Percentiles rank a stretch among this genome's conserved stretches.
These are phyloP conservation scores for Micromonas pusilla DNA, from an alignment of 139 green algal species.

Conservation along the genomic window DNA sequence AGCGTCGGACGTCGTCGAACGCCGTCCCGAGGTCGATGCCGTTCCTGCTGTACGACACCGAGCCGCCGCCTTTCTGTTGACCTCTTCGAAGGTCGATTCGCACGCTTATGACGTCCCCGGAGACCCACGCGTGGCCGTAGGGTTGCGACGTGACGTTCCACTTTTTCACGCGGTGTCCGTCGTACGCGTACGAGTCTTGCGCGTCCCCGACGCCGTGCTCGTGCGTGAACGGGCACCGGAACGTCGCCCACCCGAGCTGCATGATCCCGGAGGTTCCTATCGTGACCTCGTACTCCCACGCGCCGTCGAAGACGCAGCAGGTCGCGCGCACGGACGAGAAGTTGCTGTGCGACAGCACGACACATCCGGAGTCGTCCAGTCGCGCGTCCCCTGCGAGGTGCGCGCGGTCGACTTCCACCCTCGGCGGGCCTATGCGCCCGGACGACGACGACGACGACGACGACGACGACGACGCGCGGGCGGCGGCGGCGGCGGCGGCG, in stretches of 20 bases:
- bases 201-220: slow-evolving; percentile 90
- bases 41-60: slow-evolving; percentile 77
- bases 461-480: no score
- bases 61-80: slow-evolving; percentile 43
- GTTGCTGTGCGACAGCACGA: slow-evolving; percentile 46
- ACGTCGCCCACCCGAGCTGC: slow-evolving; percentile 83
- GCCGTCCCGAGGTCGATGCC: slow-evolving; percentile 68
- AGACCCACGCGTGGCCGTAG: slow-evolving; percentile 66
- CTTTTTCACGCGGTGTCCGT: slow-evolving; percentile 72
- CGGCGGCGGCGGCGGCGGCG: no score
- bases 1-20: slow-evolving; percentile 49
- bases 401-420: background rate
- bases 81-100: slow-evolving; percentile 65
- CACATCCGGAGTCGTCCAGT: background rate
- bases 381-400: background rate
- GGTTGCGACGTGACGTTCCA: slow-evolving; percentile 69
- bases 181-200: slow-evolving; percentile 70
- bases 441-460: no score
- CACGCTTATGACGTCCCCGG: slow-evolving; percentile 81
- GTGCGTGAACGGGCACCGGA: slow-evolving; percentile 70
- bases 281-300: slow-evolving; percentile 84
- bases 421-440: background rate
- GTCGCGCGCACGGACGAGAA: slow-evolving; percentile 71
- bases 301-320: slow-evolving; percentile 57
- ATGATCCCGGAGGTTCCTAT: slow-evolving; percentile 69